Conservation (phyloP, 208 protist species). For the Strigomonas oncopelti region DNA sequence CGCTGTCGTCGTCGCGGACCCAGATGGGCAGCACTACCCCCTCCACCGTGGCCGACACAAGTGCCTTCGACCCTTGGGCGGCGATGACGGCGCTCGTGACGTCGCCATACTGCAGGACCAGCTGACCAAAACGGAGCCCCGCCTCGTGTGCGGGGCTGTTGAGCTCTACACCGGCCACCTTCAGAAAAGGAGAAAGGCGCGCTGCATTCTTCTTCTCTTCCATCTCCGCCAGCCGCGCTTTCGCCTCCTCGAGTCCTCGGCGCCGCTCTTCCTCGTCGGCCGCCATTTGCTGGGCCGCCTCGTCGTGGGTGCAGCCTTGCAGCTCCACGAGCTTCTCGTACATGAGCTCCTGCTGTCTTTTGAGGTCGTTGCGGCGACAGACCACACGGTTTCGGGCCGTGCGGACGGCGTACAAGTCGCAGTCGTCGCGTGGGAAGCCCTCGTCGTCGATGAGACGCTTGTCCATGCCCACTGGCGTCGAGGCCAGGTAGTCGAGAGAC, state of each 20-base stretch:
- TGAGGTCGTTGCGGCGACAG: conserved; percentile 67
- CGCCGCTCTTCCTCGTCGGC: conserved; percentile 11
- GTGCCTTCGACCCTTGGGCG: conserved; percentile 26
- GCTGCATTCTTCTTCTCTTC: neutral
- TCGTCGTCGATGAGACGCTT: conserved; percentile 68
- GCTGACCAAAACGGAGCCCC: conserved; percentile 39
- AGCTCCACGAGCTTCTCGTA: conserved; percentile 56
- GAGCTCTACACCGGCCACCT: conserved; percentile 33
- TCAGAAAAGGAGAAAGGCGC: conserved; percentile 30
- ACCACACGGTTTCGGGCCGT: conserved; percentile 61
- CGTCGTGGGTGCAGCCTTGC: conserved; percentile 44
- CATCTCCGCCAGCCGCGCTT: neutral
- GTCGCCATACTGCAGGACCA: conserved; percentile 59
- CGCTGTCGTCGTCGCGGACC: conserved; percentile 31
- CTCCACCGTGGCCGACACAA: conserved; percentile 41
- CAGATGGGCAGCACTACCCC: conserved; percentile 57
- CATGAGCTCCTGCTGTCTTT: conserved; percentile 37
- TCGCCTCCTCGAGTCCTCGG: conserved; percentile 6
- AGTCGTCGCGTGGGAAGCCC: conserved; percentile 77
- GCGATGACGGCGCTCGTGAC: conserved; percentile 37
- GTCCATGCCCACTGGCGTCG: conserved; percentile 61
- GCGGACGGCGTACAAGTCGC: conserved; percentile 83
- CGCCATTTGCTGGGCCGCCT: conserved; percentile 56
- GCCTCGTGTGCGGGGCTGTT: conserved; percentile 58
- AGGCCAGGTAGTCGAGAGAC: conserved; percentile 52